phyloP scores from a whole-genome alignment of 306 rosid genomes.

The Begonia fuchsioides region DNA sequence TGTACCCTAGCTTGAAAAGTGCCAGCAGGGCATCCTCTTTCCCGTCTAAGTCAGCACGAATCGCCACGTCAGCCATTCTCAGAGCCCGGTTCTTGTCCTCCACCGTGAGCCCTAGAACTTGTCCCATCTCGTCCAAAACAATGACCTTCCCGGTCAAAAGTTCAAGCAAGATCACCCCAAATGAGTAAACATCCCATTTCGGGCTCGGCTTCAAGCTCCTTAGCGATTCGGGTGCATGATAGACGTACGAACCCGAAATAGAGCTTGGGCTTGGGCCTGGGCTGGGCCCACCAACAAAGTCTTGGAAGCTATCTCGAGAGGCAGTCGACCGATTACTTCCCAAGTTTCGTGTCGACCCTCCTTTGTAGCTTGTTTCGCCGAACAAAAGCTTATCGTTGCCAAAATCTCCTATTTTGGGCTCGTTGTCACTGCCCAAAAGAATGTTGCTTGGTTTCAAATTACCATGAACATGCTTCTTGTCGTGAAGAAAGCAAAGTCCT shows the following conservation, averaged over 20 bases:
- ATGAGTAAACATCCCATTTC: conserved; percentile 87
- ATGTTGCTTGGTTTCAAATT: conserved; percentile 82
- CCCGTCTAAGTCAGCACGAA: conserved; percentile 75
- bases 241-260: conserved; percentile 40
- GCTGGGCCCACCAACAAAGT: conserved; percentile 44
- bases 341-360: conserved; percentile 31
- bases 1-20: conserved; percentile 65
- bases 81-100: conserved; percentile 62
- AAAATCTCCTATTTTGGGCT: conserved; percentile 81
- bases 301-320: conserved; percentile 65
- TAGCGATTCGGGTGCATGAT: conserved; percentile 70
- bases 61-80: conserved; percentile 62
- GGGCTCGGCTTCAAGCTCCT: conserved; percentile 73
- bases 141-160: conserved; percentile 68
- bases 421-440: conserved; percentile 59
- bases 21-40: conserved; percentile 58
- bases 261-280: conserved; percentile 93
- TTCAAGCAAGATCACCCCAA: conserved; percentile 77
- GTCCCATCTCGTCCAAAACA: conserved; percentile 60
- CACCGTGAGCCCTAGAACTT: conserved; percentile 32
- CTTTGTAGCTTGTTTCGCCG: conserved; percentile 8
- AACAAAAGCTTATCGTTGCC: conserved; percentile 44
- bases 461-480: conserved; percentile 93
- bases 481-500: conserved; percentile 80
- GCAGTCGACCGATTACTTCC: conserved; percentile 82